These are phyloP conservation scores for Sanguinoderma infundibulare DNA, from an alignment of 1,284 basidiomycete genomes.

Conservation along the genomic window DNA sequence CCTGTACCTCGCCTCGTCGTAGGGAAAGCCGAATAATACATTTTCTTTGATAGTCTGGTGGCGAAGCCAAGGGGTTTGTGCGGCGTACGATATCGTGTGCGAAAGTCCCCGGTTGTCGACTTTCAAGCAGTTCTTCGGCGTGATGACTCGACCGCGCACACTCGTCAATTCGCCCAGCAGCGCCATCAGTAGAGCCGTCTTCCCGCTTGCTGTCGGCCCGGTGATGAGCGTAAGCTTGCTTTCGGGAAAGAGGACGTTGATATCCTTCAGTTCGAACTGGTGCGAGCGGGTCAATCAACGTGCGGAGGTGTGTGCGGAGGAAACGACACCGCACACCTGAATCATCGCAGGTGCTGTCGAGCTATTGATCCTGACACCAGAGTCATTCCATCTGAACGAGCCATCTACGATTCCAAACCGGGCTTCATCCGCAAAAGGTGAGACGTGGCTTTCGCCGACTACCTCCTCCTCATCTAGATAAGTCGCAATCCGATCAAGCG, in stretches of 20 bases:
- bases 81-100: slow-evolving; percentile 81
- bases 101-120: slow-evolving; percentile 67
- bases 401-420: slow-evolving; percentile 70
- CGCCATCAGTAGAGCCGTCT: slow-evolving; percentile 77
- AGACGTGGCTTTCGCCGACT: slow-evolving; percentile 37
- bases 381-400: slow-evolving; percentile 69
- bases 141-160: slow-evolving; percentile 52
- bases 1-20: slow-evolving; percentile 69
- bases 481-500: slow-evolving; percentile 79
- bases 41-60: slow-evolving; percentile 73
- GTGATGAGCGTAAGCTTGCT: slow-evolving; percentile 68
- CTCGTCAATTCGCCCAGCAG: slow-evolving; percentile 69
- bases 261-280: slow-evolving; percentile 67
- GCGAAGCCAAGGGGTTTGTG: slow-evolving; percentile 86
- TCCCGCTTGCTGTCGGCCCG: slow-evolving; percentile 81
- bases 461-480: slow-evolving; percentile 84
- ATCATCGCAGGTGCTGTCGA: not conserved
- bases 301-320: slow-evolving; percentile 22
- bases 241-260: slow-evolving; percentile 72
- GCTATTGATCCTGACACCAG: not conserved
- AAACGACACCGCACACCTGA: slow-evolving; percentile 28
- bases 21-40: slow-evolving; percentile 71
- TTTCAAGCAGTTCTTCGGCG: slow-evolving; percentile 64
- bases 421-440: slow-evolving; percentile 35
- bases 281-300: slow-evolving; percentile 39